Base-by-base conservation (phyloP, 2,329 filamentous ascomycete genomes). In the Claviceps capensis region DNA sequence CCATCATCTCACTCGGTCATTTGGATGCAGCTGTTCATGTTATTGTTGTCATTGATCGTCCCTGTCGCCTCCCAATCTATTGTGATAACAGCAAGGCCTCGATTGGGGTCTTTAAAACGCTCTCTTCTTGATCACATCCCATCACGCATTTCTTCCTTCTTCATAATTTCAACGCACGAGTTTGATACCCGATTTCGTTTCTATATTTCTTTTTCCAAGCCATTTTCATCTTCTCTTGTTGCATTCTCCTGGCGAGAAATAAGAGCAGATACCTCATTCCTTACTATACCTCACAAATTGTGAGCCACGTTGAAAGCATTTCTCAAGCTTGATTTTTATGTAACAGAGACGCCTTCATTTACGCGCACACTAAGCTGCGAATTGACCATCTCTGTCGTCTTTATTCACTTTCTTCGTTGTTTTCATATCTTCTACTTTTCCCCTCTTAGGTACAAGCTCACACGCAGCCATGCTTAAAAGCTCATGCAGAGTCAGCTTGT, bases 401-500 rank as follows among this genome's bases (percentile, higher is more conserved):
- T 34, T 16, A 11, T 47, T 4, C 7, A 11, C 14, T 5, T 30
- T 16, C 26, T 47, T 6, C 9, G n/a, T 30, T 17, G 2, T 3
- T 34, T 46, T 9, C 23, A n/a, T 34, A 34, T 34, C 9, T 4
- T 34, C 3, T 22, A 1, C 19, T 30, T 22, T 36, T 14, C 22
- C 17, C 13, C 49, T 47, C 52, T 53, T 47, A 55, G 55, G 53
- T 56, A 55, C 5, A 26, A 40, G 34, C 43, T 22, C 34, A 36
- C 26, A 38, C 34, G 17, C 22, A 22, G 52, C 44, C 9, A 50
- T 52, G 50, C 22, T 13, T 8, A 46, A 42, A 30, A 40, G 11
- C 13, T 26, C 49, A 22, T 30, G 38, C 30, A 17, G 44, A 11
- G 17, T 43, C 38, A 55, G 47, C 36, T 19, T 45, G 26, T 36